Evolutionary conservation across 164 flowering plant genomes (phyloP).

Genomic region (Buxus sempervirens): DNA sequence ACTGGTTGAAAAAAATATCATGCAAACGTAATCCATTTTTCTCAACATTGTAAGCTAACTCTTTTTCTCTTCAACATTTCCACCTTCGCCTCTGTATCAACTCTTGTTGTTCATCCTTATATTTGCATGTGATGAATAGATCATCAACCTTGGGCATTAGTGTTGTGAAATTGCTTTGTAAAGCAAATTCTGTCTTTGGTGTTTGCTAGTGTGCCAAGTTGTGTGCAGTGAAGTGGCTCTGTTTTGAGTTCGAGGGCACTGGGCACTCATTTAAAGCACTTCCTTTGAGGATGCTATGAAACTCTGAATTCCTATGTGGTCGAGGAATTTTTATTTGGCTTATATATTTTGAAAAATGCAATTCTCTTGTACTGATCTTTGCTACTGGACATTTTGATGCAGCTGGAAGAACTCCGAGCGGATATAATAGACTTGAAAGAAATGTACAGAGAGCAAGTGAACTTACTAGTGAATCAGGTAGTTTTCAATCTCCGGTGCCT

Average conservation of each 20-base stretch:
- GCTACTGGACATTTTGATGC: slow-evolving; percentile 17
- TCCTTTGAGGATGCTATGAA: no score
- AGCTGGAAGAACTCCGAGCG: slow-evolving; percentile 97
- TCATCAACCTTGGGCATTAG: background rate
- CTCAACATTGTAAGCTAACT: background rate
- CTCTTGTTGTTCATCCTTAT: background rate
- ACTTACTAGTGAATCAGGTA: slow-evolving; percentile 93
- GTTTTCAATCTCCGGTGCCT: background rate
- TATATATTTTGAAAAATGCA: no score
- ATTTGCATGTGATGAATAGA: background rate
- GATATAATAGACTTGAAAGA: slow-evolving; percentile 94
- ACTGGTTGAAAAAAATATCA: background rate
- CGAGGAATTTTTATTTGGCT: no score
- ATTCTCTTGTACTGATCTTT: background rate
- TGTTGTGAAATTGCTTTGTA: background rate
- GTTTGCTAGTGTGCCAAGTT: no score
- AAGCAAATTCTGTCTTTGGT: no score
- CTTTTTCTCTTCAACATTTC: background rate
- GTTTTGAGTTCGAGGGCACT: no score
- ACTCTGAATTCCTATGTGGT: no score
- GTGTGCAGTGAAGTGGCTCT: no score
- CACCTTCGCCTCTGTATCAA: background rate
- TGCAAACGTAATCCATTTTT: background rate
- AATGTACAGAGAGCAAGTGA: slow-evolving; percentile 99
- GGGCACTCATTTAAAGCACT: background rate